Conservation (phyloP, 225 moss, liverwort and hornwort genomes). For the Marchantia polymorpha region DNA sequence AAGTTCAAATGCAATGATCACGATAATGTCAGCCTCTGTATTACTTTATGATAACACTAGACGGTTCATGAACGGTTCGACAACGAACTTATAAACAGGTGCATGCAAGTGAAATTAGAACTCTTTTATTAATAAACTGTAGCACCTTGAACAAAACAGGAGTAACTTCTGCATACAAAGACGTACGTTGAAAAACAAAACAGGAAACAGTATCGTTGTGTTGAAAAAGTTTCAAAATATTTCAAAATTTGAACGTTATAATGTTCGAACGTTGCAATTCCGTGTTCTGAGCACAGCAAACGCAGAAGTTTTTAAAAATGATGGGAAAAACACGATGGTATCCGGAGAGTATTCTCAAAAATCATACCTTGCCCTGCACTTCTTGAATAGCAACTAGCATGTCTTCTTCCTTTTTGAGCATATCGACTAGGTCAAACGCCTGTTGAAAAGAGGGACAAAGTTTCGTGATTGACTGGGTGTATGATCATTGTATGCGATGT, state of each 20-base stretch:
- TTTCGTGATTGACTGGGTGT: background rate
- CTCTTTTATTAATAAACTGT: slow-evolving; percentile 4
- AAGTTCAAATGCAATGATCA: background rate
- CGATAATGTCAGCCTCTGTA: background rate
- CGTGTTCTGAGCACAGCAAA: no score
- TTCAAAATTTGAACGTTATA: no score
- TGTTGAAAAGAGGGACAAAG: slow-evolving; percentile 24
- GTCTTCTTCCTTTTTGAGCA: slow-evolving; percentile 86
- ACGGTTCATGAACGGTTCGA: no score
- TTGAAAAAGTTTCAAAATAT: no score
- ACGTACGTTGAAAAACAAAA: no score
- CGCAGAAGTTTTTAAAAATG: no score
- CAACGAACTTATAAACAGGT: no score
- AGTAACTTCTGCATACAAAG: no score
- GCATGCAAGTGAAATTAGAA: background rate
- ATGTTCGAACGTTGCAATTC: no score
- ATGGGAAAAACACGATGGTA: no score
- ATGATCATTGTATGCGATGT: background rate
- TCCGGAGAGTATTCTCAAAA: background rate
- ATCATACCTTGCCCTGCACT: slow-evolving; percentile 65
- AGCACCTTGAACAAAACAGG: no score
- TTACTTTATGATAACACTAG: background rate
- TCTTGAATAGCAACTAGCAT: slow-evolving; percentile 80
- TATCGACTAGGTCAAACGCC: slow-evolving; percentile 85
- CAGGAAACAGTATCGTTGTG: no score